Conservation (phyloP, 768 basidiomycete species). For the Panaeolus cyanescens region DNA sequence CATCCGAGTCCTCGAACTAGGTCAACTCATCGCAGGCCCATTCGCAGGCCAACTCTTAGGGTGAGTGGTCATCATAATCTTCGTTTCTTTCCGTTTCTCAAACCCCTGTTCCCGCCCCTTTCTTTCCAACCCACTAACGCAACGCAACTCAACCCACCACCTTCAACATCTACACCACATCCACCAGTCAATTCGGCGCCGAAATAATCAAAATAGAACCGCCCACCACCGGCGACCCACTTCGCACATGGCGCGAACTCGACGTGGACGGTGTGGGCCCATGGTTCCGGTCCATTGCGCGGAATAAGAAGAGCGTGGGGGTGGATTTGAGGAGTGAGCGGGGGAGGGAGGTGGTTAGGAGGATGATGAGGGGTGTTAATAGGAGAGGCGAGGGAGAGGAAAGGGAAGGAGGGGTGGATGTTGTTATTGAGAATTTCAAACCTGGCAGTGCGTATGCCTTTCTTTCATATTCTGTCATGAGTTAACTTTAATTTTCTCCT, state of each 20-base stretch:
- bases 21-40: constrained; percentile 72
- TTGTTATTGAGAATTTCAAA: constrained; percentile 73
- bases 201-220: constrained; percentile 76
- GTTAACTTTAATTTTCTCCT: not conserved
- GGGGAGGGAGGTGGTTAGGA: constrained; percentile 41
- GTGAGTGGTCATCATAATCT: constrained; percentile 36
- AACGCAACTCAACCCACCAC: too few relatives aligned
- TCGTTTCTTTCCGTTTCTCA: not conserved
- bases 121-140: too few relatives aligned
- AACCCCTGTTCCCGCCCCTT: not conserved
- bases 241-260: constrained; percentile 71
- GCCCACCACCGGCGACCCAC: constrained; percentile 60
- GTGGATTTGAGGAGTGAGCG: constrained; percentile 63
- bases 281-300: constrained; percentile 71
- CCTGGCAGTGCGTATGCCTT: constrained; percentile 66
- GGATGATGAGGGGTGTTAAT: not conserved
- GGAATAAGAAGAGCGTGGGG: constrained; percentile 76
- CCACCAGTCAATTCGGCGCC: constrained; percentile 64
- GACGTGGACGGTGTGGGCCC: constrained; percentile 73
- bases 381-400: not conserved
- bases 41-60: constrained; percentile 74
- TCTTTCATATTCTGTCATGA: not conserved
- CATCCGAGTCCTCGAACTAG: constrained; percentile 66
- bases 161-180: not conserved
- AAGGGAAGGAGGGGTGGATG: constrained; percentile 35